Evolutionary conservation across 2,329 filamentous ascomycete species (phyloP).

Genomic region (Beauveria pseudobassiana): DNA sequence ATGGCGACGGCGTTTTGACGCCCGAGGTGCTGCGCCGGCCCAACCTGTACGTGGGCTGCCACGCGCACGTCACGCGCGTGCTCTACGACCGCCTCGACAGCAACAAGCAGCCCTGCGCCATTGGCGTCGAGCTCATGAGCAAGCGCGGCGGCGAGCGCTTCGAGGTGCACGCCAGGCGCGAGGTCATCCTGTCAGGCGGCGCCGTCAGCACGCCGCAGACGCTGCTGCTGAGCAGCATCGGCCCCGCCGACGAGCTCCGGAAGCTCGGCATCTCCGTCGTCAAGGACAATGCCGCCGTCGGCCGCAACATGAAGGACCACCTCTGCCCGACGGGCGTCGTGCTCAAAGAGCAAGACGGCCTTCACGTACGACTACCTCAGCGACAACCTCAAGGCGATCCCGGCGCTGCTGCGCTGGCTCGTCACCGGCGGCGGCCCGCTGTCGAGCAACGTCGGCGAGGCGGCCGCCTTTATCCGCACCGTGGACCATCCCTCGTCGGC

Average conservation of each 20-base stretch:
- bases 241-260: conserved; percentile 29
- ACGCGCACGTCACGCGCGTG: conserved; percentile 14
- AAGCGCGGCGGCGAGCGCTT: conserved; percentile 10
- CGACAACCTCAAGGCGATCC: conserved; percentile 13
- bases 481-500: conserved; percentile 12
- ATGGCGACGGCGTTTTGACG: conserved; percentile 16
- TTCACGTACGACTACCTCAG: conserved; percentile 14
- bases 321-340: conserved; percentile 12
- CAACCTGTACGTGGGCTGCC: conserved; percentile 15
- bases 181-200: conserved; percentile 40
- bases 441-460: conserved; percentile 15
- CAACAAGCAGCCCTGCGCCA: conserved; percentile 10
- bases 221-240: conserved; percentile 37
- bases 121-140: conserved; percentile 15
- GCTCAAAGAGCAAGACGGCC: conserved; percentile 14
- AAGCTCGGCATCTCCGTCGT: conserved; percentile 41
- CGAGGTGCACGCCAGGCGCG: conserved; percentile 27
- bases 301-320: conserved; percentile 38
- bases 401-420: conserved; percentile 14
- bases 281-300: conserved; percentile 53
- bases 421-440: conserved; percentile 15
- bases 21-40: conserved; percentile 13
- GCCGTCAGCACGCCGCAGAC: conserved; percentile 37
- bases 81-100: conserved; percentile 13
- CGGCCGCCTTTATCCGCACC: conserved; percentile 14